Conservation (phyloP, 1,139 yeast species). For the Yamadazyma epiphylla region DNA sequence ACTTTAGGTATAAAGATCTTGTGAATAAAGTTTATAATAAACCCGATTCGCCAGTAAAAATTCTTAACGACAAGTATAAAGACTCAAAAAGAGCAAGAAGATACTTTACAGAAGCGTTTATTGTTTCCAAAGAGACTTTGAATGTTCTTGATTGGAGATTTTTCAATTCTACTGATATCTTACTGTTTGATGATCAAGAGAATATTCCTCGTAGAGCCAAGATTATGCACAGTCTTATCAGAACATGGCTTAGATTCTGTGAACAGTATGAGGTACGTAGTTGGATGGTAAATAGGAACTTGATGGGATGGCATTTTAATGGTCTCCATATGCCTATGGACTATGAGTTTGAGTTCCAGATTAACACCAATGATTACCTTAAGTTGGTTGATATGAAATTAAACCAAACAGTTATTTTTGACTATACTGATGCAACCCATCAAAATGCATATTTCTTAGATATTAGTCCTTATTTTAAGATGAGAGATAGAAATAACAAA, state of each 20-base stretch:
- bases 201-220: conserved; percentile 21
- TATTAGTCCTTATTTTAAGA: conserved; percentile 32
- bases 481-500: conserved; percentile 33
- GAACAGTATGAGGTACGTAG: conserved; percentile 24
- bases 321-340: conserved; percentile 54
- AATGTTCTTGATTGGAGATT: conserved; percentile 43
- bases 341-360: conserved; percentile 47
- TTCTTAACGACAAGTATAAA: conserved; percentile 8
- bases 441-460: conserved; percentile 30
- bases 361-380: conserved; percentile 43
- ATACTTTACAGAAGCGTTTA: conserved; percentile 50
- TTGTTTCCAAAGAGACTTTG: conserved; percentile 21
- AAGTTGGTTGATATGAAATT: conserved; percentile 27
- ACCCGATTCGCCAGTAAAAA: conserved; percentile 5
- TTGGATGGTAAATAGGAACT: conserved; percentile 50
- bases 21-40: conserved; percentile 3
- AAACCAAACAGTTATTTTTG: conserved; percentile 42
- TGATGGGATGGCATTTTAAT: conserved; percentile 53
- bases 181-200: conserved; percentile 16
- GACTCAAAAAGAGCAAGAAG: conserved; percentile 23
- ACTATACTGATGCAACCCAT: conserved; percentile 14
- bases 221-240: conserved; percentile 21
- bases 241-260: conserved; percentile 31
- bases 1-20: conserved; percentile 6
- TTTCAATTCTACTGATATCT: conserved; percentile 24